Evolutionary conservation across 176 grass and related monocot genomes (phyloP).

Genomic region (Dendrocalamus sinicus): DNA sequence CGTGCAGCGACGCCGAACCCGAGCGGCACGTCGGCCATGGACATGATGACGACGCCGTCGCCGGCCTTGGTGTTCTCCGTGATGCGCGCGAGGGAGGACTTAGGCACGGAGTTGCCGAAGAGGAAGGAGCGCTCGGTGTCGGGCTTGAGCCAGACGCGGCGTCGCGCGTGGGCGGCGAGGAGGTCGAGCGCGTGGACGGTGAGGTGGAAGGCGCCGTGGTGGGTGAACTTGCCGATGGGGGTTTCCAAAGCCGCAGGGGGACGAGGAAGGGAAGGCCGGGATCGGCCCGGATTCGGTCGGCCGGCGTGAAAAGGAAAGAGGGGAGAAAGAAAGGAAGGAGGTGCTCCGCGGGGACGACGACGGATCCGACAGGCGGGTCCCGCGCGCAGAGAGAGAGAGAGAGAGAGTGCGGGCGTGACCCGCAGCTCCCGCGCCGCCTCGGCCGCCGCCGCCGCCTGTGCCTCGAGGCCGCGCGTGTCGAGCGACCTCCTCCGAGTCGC

Average conservation of each 20-base stretch:
- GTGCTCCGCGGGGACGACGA: too few species aligned
- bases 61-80: slow-evolving; percentile 77
- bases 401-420: too few species aligned
- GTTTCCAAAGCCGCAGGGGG: too few species aligned
- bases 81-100: slow-evolving; percentile 82
- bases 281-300: too few species aligned
- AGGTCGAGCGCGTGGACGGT: slow-evolving; percentile 85
- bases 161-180: slow-evolving; percentile 82
- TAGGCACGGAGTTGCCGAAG: slow-evolving; percentile 88
- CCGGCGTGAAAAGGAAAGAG: too few species aligned
- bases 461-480: background rate
- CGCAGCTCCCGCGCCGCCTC: too few species aligned
- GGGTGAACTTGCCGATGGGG: slow-evolving; percentile 86
- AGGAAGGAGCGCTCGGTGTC: slow-evolving; percentile 83
- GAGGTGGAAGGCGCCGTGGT: slow-evolving; percentile 79
- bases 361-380: too few species aligned
- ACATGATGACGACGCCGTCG: slow-evolving; percentile 80
- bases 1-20: slow-evolving; percentile 73
- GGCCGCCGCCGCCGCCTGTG: too few species aligned
- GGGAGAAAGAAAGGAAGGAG: too few species aligned
- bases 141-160: slow-evolving; percentile 90
- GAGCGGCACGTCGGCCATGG: slow-evolving; percentile 84
- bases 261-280: too few species aligned
- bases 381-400: too few species aligned
- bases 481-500: slow-evolving; percentile 86